A percentile compares a stretch with the other conserved stretches of the same genome.
phyloP scores from a whole-genome alignment of 371 early-diverging fungal genomes.

The Rhizopus stolonifer region DNA sequence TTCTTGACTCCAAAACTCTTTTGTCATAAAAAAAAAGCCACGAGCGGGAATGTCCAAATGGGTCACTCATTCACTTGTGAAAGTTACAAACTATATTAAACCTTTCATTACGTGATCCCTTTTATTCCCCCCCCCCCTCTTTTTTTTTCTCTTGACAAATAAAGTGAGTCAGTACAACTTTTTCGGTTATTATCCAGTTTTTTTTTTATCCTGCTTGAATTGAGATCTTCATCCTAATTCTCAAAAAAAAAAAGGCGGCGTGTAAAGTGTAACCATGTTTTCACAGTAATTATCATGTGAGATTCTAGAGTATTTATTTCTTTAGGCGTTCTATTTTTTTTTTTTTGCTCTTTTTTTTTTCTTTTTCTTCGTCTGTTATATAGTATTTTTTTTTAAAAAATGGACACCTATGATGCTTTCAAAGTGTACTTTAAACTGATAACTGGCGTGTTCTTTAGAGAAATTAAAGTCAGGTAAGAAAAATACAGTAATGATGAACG shows the following conservation, averaged over 20 bases:
- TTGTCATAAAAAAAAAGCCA: slow-evolving; percentile 47
- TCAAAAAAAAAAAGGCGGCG: too few relatives aligned
- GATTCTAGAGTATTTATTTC: not conserved
- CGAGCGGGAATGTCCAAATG: slow-evolving; percentile 45
- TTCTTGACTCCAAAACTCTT: slow-evolving; percentile 59
- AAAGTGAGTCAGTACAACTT: too few relatives aligned
- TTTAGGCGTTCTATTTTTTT: not conserved
- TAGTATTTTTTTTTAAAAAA: slow-evolving; percentile 21
- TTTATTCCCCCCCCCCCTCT: too few relatives aligned
- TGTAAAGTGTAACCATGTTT: not conserved
- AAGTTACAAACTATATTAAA: slow-evolving; percentile 1
- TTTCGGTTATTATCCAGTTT: too few relatives aligned
- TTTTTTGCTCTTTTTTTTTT: not conserved
- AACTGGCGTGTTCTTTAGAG: slow-evolving; percentile 69
- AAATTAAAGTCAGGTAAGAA: slow-evolving; percentile 47
- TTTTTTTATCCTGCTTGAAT: too few relatives aligned
- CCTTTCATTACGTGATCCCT: slow-evolving; percentile 77
- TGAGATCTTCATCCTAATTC: too few relatives aligned
- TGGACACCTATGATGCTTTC: slow-evolving; percentile 24
- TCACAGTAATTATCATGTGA: not conserved
- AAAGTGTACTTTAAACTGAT: slow-evolving; percentile 22
- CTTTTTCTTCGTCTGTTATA: slow-evolving; percentile 17
- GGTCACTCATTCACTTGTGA: not conserved
- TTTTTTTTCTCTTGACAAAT: too few relatives aligned
- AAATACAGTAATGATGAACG: not conserved